Base-by-base conservation (phyloP, 768 basidiomycete species). In the Lanmaoa rubissima region DNA sequence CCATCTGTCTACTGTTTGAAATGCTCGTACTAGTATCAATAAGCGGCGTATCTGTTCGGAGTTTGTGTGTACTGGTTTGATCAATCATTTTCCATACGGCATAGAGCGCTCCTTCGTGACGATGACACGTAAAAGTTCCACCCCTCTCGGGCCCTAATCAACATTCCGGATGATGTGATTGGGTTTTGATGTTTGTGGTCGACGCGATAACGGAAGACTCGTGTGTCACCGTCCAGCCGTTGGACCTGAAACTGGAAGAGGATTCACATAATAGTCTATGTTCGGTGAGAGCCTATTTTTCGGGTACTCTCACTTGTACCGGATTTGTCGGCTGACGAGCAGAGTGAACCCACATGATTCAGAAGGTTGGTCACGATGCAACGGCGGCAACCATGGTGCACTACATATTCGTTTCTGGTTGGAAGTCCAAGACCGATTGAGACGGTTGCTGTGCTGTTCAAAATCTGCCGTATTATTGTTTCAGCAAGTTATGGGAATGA, bases 121-220 rank as follows among this genome's bases (percentile, higher is more conserved):
- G 42, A 48, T 26, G 54, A 58, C 45, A 68, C 66, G 66, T 68
- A 68, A 68, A 69, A 59, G 26, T 44, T 41, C 39, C 48, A 53
- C 49, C 62, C 62, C 38, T 42, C 12, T 53, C 48, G 34, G 39
- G 32, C 45, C 28, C 41, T 45, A 45, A 14, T 38, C 38, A 35
- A 24, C 43, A 50, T 52, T 52, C 26, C 34, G 54, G 39, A 53
- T 24, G 8, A 17, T 49, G 12, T 32, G 48, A 39, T 39, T 50
- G 53, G 35, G 4, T 35, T 21, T 39, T 40, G 43, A 42, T 52
- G 31, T 3, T 40, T 21, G 44, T 28, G 45, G 61, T 41, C 26
- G 51, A 31, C 32, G 9, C n/a, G 24, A 52, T 43, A 26, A 55
- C 39, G 43, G 28, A 48, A 44, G 41, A 16, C 10, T 16, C 6